These are phyloP conservation scores for Erodium moschatum DNA, from an alignment of 441 rosid species.

Conservation along the genomic window DNA sequence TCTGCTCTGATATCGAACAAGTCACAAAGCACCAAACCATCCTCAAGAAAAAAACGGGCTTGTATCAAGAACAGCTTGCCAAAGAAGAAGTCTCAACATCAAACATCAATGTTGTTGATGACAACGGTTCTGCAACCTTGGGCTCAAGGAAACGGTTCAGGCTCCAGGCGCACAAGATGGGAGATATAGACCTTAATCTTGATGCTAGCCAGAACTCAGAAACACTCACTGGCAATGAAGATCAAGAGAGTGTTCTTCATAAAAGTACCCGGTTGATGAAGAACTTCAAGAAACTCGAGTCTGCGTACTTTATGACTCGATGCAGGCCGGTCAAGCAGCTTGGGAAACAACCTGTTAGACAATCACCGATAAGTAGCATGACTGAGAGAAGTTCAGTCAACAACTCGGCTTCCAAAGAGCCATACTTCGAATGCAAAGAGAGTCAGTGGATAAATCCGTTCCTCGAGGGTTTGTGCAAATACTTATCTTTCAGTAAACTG, in stretches of 20 bases:
- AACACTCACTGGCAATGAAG: slow-evolving; percentile 5
- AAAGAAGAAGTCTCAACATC: slow-evolving; percentile 43
- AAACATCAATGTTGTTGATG: slow-evolving; percentile 27
- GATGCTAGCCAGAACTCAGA: slow-evolving; percentile 34
- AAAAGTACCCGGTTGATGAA: slow-evolving; percentile 49
- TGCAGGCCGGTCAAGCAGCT: slow-evolving; percentile 38
- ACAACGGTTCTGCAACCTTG: slow-evolving; percentile 41
- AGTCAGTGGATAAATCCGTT: slow-evolving; percentile 86
- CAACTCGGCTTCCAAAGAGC: slow-evolving; percentile 49
- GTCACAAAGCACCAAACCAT: slow-evolving; percentile 48
- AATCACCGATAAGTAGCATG: slow-evolving; percentile 50
- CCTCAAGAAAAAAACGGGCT: slow-evolving; percentile 36
- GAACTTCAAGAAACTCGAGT: slow-evolving; percentile 82
- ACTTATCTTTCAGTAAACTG: slow-evolving; percentile 77
- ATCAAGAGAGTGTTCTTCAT: slow-evolving; percentile 20
- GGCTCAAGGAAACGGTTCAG: slow-evolving; percentile 69
- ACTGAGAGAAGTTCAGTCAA: slow-evolving; percentile 74
- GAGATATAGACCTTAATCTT: slow-evolving; percentile 41
- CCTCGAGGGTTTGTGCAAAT: slow-evolving; percentile 89
- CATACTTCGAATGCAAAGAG: slow-evolving; percentile 18
- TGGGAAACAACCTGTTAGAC: slow-evolving; percentile 39
- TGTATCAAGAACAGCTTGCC: slow-evolving; percentile 26
- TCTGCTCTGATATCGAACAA: slow-evolving; percentile 74
- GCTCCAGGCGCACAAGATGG: slow-evolving; percentile 27
- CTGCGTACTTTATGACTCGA: slow-evolving; percentile 76